Evolutionary conservation across 2,329 filamentous ascomycete species (phyloP).

Genomic region (Hyphodiscus sp.): DNA sequence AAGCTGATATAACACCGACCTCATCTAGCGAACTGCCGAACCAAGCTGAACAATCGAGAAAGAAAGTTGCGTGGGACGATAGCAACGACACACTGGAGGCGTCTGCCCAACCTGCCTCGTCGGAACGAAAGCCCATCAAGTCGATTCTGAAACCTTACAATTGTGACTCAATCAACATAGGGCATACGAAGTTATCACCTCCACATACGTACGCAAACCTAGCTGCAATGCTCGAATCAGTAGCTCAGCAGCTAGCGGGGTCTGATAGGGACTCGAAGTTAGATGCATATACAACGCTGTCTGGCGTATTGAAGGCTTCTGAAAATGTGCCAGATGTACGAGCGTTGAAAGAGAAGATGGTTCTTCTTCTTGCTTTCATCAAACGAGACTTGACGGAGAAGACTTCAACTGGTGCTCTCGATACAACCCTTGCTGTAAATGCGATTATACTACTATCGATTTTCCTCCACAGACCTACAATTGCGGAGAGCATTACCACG

Average conservation of each 20-base stretch:
- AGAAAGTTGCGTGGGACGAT: slow-evolving; percentile 59
- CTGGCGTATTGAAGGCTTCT: slow-evolving; percentile 70
- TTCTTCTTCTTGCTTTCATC: slow-evolving; percentile 72
- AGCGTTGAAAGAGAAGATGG: slow-evolving; percentile 69
- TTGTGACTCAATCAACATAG: slow-evolving; percentile 7
- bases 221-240: slow-evolving; percentile 76
- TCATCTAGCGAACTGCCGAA: slow-evolving; percentile 31
- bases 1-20: slow-evolving; percentile 17
- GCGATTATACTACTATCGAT: slow-evolving; percentile 71
- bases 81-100: slow-evolving; percentile 39
- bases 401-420: slow-evolving; percentile 46
- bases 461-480: slow-evolving; percentile 68
- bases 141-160: slow-evolving; percentile 75
- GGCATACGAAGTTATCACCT: slow-evolving; percentile 17
- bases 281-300: slow-evolving; percentile 81
- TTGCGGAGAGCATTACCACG: slow-evolving; percentile 62
- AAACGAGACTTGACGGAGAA: slow-evolving; percentile 69
- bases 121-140: slow-evolving; percentile 50
- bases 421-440: slow-evolving; percentile 68
- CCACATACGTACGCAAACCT: slow-evolving; percentile 47
- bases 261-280: slow-evolving; percentile 65
- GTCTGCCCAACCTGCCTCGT: slow-evolving; percentile 22
- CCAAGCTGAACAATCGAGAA: slow-evolving; percentile 26
- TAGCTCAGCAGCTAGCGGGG: slow-evolving; percentile 73
- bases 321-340: slow-evolving; percentile 73